Evolutionary conservation across 108 stramenopile species (phyloP).

Genomic region (Bacterosira constricta): DNA sequence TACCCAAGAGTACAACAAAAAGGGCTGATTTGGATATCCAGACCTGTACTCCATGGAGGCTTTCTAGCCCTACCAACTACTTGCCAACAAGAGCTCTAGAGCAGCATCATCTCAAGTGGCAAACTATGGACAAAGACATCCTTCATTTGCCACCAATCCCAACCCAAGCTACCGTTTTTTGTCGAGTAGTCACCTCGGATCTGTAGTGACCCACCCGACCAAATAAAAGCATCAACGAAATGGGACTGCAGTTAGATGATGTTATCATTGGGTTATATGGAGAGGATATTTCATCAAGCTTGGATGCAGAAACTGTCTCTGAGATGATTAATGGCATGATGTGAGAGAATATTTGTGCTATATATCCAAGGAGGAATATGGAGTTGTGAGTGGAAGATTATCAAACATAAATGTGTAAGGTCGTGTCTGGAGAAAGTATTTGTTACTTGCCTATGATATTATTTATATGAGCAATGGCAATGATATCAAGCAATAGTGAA

Average conservation of each 20-base stretch:
- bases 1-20: background rate
- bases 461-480: too few species aligned
- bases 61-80: background rate
- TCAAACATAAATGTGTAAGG: too few species aligned
- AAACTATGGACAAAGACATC: background rate
- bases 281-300: conserved; percentile 22
- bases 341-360: conserved; percentile 5
- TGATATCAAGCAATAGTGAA: too few species aligned
- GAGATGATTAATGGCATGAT: conserved; percentile 4
- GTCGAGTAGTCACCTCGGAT: conserved; percentile 16
- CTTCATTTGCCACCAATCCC: background rate
- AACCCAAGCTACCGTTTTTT: background rate
- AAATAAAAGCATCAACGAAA: background rate
- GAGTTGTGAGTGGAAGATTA: too few species aligned
- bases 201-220: background rate
- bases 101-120: conserved; percentile 4
- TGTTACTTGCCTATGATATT: too few species aligned
- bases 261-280: conserved; percentile 27
- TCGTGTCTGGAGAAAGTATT: too few species aligned
- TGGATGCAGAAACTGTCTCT: conserved; percentile 2
- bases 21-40: background rate
- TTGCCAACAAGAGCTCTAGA: background rate
- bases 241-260: conserved; percentile 19
- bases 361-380: conserved; percentile 23
- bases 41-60: background rate